phyloP scores from a whole-genome alignment of 2,329 filamentous ascomycete genomes.

The Trichoderma aggressivum region DNA sequence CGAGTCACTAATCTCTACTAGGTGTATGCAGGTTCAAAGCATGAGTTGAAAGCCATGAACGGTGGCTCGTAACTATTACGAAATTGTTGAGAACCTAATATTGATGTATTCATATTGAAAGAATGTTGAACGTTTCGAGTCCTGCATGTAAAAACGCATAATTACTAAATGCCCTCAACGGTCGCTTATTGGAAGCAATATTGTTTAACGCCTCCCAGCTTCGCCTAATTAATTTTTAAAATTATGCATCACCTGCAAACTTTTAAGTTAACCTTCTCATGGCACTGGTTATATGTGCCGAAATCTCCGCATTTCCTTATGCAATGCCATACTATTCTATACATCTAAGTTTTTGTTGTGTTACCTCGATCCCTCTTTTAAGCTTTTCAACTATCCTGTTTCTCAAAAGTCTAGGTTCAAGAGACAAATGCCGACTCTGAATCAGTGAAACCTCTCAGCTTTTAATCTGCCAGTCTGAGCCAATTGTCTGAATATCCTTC shows the following conservation, averaged over 20 bases:
- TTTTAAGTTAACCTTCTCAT: not conserved
- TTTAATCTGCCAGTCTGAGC: not conserved
- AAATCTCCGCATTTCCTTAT: not conserved
- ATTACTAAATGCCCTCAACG: not conserved
- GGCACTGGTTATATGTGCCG: not conserved
- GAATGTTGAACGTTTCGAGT: not conserved
- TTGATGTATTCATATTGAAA: not conserved
- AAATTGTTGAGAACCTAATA: not conserved
- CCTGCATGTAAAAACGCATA: not conserved
- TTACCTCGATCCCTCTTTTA: not conserved
- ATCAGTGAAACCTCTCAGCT: not conserved
- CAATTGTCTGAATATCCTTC: not conserved
- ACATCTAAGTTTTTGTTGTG: not conserved
- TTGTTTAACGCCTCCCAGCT: not conserved
- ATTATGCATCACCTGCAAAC: not conserved
- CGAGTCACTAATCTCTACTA: not conserved
- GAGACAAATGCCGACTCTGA: not conserved
- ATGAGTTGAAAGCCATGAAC: not conserved
- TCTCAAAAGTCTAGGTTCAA: not conserved
- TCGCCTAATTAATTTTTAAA: not conserved
- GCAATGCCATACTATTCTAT: not conserved
- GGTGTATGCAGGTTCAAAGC: not conserved
- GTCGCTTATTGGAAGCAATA: not conserved
- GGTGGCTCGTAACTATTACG: not conserved
- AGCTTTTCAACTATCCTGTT: not conserved